Percentiles rank a stretch among this genome's conserved stretches.
phyloP scores from a whole-genome alignment of 139 green algal species.

The Chlorella sorokiniana region DNA sequence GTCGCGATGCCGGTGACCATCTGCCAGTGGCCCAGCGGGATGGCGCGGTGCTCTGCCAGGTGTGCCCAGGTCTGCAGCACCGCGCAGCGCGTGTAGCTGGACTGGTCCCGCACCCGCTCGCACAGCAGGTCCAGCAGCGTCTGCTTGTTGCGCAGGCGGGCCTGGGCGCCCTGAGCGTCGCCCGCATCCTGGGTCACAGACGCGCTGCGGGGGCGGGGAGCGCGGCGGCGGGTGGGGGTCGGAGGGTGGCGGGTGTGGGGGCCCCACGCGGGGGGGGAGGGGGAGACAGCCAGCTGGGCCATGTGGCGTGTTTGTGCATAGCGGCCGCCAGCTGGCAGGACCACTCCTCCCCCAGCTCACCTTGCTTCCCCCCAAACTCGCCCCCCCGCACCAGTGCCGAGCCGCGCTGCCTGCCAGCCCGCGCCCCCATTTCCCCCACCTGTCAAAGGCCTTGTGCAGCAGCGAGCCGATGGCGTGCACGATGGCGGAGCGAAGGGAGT shows the following conservation, averaged over 20 bases:
- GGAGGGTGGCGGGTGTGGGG: background rate
- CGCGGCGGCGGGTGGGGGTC: background rate
- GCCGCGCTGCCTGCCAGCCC: background rate
- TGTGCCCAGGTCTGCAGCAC: conserved; percentile 77
- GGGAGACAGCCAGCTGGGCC: too few relatives aligned
- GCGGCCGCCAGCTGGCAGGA: too few relatives aligned
- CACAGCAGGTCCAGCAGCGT: conserved; percentile 75
- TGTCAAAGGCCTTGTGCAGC: conserved; percentile 49
- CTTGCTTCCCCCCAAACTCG: too few relatives aligned
- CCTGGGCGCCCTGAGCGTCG: conserved; percentile 36
- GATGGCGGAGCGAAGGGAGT: conserved; percentile 72
- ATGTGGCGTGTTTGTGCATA: too few relatives aligned
- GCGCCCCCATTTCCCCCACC: background rate
- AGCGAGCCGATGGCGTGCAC: conserved; percentile 66
- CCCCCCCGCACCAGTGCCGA: background rate
- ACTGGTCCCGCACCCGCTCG: conserved; percentile 67
- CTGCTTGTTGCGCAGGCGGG: conserved; percentile 75
- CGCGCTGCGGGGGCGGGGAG: background rate
- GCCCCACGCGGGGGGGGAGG: background rate
- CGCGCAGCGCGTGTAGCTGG: conserved; percentile 63
- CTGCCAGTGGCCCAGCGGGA: conserved; percentile 71
- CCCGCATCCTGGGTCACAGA: conserved; percentile 2
- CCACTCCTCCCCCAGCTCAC: too few relatives aligned
- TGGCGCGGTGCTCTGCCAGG: conserved; percentile 64
- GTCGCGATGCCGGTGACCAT: conserved; percentile 67